A percentile compares a stretch with the other conserved stretches of the same genome.
Evolutionary conservation across 306 rosid species (phyloP).

Genomic region (Phaseolus lunatus): DNA sequence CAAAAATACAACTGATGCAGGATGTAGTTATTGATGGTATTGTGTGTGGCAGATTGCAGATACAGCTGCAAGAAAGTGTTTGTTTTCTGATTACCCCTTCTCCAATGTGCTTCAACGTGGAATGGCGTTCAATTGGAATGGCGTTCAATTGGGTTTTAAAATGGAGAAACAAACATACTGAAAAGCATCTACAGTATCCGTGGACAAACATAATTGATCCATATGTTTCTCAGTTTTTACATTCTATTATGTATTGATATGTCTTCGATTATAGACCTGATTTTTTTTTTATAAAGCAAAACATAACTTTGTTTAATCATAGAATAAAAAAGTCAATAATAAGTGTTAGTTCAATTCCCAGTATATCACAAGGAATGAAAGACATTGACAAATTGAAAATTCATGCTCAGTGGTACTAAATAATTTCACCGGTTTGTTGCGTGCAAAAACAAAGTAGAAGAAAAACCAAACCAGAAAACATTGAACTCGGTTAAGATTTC

Average conservation of each 20-base stretch:
- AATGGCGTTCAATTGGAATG: neutral
- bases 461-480: constrained; percentile 38
- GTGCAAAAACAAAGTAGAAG: constrained; percentile 1
- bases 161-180: neutral
- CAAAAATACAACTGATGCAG: constrained; percentile 1
- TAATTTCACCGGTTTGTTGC: constrained; percentile 30
- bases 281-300: neutral
- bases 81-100: neutral
- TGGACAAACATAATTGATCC: constrained; percentile 29
- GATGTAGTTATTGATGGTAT: neutral
- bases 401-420: neutral
- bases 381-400: neutral
- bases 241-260: neutral
- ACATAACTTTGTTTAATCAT: neutral
- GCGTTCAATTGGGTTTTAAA: neutral
- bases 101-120: neutral
- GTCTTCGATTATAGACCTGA: neutral
- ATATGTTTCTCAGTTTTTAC: neutral
- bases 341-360: neutral
- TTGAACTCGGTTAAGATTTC: constrained; percentile 31
- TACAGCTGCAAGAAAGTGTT: neutral
- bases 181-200: constrained; percentile 29
- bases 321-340: constrained; percentile 13
- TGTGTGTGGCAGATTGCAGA: constrained; percentile 6
- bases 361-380: constrained; percentile 9